Percentiles rank a stretch among this genome's conserved stretches.
Evolutionary conservation across 2,329 filamentous ascomycete species (phyloP).

Genomic region (Chaetoscypha palmicola): DNA sequence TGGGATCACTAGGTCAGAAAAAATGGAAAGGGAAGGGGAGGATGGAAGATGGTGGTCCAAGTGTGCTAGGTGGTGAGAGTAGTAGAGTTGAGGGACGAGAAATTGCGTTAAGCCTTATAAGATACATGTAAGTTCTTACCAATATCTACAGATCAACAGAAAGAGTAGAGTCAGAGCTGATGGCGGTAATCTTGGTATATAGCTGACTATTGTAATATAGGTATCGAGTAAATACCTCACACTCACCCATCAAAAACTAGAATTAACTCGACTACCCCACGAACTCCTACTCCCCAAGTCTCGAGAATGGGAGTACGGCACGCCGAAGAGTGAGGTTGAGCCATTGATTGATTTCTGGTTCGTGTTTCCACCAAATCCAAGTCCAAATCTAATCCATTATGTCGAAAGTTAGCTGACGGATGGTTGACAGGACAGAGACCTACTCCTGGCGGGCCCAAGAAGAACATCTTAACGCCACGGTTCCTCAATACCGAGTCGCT

Average conservation of each 20-base stretch:
- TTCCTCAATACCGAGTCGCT: slow-evolving; percentile 59
- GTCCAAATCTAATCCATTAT: neutral
- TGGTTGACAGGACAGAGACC: slow-evolving; percentile 48
- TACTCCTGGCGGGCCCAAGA: slow-evolving; percentile 60
- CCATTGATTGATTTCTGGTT: slow-evolving; percentile 60
- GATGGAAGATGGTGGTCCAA: neutral
- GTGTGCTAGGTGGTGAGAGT: neutral
- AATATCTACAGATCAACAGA: neutral
- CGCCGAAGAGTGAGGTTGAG: slow-evolving; percentile 54
- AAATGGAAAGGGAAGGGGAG: neutral
- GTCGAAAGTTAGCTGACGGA: neutral
- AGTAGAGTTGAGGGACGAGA: slow-evolving; percentile 31
- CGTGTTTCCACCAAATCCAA: slow-evolving; percentile 20
- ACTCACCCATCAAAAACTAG: slow-evolving; percentile 59
- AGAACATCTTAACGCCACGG: slow-evolving; percentile 45
- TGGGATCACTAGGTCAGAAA: neutral
- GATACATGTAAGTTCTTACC: slow-evolving; percentile 44
- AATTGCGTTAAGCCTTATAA: slow-evolving; percentile 48
- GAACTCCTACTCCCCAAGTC: slow-evolving; percentile 44
- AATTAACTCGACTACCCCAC: slow-evolving; percentile 57
- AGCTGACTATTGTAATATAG: too few relatives aligned
- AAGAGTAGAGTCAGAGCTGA: too few relatives aligned
- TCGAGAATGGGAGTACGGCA: slow-evolving; percentile 45
- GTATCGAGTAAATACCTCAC: slow-evolving; percentile 61
- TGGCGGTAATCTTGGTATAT: too few relatives aligned